A percentile compares a stretch with the other conserved stretches of the same genome.
These are phyloP conservation scores for Trichoderma harzianum DNA, from an alignment of 2,329 filamentous ascomycete genomes.

Conservation along the genomic window DNA sequence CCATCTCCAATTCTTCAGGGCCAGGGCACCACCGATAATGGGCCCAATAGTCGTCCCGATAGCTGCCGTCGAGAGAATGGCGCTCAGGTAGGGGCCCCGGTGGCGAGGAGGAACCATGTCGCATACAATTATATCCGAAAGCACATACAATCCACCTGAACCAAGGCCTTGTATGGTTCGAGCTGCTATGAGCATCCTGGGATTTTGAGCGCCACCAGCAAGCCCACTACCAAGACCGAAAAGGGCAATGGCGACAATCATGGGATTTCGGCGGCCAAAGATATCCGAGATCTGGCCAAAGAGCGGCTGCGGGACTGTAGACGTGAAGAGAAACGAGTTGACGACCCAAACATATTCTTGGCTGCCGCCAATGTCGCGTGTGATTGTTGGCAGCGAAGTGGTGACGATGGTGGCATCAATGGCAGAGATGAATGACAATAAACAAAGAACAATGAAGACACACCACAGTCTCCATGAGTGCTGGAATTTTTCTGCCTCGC, in stretches of 20 bases:
- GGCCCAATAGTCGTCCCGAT: conserved; percentile 37
- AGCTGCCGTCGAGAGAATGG: conserved; percentile 32
- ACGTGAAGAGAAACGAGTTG: conserved; percentile 1
- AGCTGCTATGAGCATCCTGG: conserved; percentile 42
- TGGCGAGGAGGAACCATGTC: conserved; percentile 50
- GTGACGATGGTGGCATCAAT: conserved; percentile 1
- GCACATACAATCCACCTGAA: conserved; percentile 30
- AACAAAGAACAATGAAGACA: conserved; percentile 1
- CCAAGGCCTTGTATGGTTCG: conserved; percentile 42
- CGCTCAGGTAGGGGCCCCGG: conserved; percentile 40
- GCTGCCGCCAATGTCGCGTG: not conserved
- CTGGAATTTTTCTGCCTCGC: not conserved
- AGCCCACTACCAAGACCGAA: conserved; percentile 52
- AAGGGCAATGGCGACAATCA: conserved; percentile 40
- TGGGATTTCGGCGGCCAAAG: conserved; percentile 47
- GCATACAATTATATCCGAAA: conserved; percentile 33
- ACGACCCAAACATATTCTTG: conserved; percentile 2
- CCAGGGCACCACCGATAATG: conserved; percentile 31
- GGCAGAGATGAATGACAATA: not conserved
- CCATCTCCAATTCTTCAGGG: conserved; percentile 40
- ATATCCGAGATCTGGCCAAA: conserved; percentile 50
- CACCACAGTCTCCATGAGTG: conserved; percentile 4
- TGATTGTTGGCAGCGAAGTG: not conserved
- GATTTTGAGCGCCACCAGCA: conserved; percentile 39
- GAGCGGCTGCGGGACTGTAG: conserved; percentile 38